A percentile compares a stretch with the other conserved stretches of the same genome.
Evolutionary conservation across 306 rosid genomes (phyloP).

Genomic region (Echinosophora koreensis): DNA sequence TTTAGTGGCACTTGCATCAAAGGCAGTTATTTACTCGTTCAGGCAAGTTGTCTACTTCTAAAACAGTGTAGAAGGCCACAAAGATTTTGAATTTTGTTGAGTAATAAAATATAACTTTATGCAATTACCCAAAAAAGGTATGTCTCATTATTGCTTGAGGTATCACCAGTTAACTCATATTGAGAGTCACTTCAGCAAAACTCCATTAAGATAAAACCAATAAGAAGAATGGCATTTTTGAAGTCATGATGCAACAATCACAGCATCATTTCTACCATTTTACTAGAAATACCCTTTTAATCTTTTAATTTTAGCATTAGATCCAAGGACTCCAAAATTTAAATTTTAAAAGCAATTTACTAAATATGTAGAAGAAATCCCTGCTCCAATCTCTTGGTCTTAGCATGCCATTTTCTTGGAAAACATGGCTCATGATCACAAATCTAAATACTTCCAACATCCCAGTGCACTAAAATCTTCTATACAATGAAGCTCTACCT

Average conservation of each 20-base stretch:
- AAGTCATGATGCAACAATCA: constrained; percentile 1
- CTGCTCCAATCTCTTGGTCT: not conserved
- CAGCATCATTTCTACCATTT: not conserved
- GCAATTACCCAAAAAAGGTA: not conserved
- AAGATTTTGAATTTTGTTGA: not conserved
- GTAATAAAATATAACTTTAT: not conserved
- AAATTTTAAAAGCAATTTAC: constrained; percentile 16
- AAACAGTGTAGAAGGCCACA: constrained; percentile 1
- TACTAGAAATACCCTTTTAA: not conserved
- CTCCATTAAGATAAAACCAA: not conserved
- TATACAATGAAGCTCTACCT: constrained; percentile 14
- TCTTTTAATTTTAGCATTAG: not conserved
- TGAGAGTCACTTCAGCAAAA: constrained; percentile 8
- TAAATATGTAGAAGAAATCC: not conserved
- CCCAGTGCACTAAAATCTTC: not conserved
- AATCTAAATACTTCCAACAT: not conserved
- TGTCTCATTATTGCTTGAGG: not conserved
- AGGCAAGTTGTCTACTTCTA: constrained; percentile 17
- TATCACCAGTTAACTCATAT: constrained; percentile 4
- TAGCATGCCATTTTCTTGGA: not conserved
- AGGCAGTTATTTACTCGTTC: not conserved
- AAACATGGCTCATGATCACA: not conserved
- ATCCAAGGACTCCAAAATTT: constrained; percentile 27
- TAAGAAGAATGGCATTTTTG: not conserved
- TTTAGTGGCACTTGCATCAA: constrained; percentile 1